Conservation (phyloP, 805 yeast genomes). For the Candida nitratophila region DNA sequence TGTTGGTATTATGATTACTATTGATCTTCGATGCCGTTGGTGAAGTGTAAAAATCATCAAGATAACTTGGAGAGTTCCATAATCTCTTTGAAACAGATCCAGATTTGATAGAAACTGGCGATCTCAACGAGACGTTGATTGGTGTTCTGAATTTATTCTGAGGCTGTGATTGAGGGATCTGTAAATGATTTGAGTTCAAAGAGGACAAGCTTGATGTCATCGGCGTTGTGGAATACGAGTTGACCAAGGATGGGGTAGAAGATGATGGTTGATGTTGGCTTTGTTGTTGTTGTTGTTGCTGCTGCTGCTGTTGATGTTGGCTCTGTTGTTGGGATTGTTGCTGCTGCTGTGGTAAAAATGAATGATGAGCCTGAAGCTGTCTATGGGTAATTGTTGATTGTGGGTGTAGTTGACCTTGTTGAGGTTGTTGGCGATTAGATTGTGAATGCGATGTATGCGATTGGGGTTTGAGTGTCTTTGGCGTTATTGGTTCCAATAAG, state of each 20-base stretch:
- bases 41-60: conserved; percentile 61
- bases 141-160: conserved; percentile 17
- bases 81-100: conserved; percentile 39
- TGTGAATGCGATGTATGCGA: not conserved
- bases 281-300: conserved; percentile 2
- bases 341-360: not conserved
- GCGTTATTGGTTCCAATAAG: conserved; percentile 57
- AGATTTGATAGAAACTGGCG: conserved; percentile 15
- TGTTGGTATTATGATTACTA: not conserved
- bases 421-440: conserved; percentile 1
- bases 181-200: not conserved
- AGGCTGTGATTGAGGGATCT: not conserved
- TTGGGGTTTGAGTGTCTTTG: conserved; percentile 20
- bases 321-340: too few relatives aligned
- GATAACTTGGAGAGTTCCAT: conserved; percentile 61
- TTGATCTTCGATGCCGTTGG: conserved; percentile 25
- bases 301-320: too few relatives aligned
- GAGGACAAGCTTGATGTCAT: not conserved
- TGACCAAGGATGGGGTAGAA: not conserved
- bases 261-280: not conserved
- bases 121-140: conserved; percentile 9
- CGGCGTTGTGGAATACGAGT: not conserved
- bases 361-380: not conserved
- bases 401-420: conserved; percentile 4
- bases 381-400: conserved; percentile 6